Evolutionary conservation across 1,139 yeast species (phyloP).

Genomic region (Candida labiduridarum): DNA sequence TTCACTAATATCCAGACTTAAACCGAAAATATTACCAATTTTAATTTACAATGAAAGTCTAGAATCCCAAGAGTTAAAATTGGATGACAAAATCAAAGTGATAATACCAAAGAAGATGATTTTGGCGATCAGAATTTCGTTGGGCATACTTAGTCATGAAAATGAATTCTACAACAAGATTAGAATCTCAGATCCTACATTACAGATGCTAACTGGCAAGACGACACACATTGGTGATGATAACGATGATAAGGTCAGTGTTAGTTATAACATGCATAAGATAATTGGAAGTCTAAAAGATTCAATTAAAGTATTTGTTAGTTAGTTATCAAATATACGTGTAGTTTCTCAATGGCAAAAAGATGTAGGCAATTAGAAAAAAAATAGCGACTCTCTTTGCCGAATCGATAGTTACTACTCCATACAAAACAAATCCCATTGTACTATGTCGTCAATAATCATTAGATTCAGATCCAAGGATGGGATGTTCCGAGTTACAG

Average conservation of each 20-base stretch:
- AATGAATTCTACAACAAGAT: neutral
- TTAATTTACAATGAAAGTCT: constrained; percentile 4
- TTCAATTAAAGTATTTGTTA: constrained; percentile 14
- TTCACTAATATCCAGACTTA: constrained; percentile 5
- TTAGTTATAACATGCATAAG: constrained; percentile 2
- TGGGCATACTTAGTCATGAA: constrained; percentile 9
- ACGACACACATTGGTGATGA: neutral
- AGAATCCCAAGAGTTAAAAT: constrained; percentile 1
- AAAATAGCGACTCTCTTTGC: neutral
- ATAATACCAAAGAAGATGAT: constrained; percentile 7
- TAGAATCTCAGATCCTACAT: neutral
- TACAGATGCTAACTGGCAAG: constrained; percentile 1
- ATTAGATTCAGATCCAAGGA: constrained; percentile 81
- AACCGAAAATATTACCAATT: constrained; percentile 6
- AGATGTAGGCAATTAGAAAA: neutral
- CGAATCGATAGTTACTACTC: neutral
- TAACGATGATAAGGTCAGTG: constrained; percentile 4
- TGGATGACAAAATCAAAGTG: constrained; percentile 8
- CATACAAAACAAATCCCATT: neutral
- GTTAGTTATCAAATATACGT: constrained; percentile 3
- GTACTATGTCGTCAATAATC: constrained; percentile 12
- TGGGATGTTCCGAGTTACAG: constrained; percentile 74
- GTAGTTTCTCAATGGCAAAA: constrained; percentile 7
- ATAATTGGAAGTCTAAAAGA: constrained; percentile 15
- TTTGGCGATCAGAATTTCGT: constrained; percentile 4